These are phyloP conservation scores for Globisporangium abappressorium DNA, from an alignment of 352 stramenopile species.

Conservation along the genomic window DNA sequence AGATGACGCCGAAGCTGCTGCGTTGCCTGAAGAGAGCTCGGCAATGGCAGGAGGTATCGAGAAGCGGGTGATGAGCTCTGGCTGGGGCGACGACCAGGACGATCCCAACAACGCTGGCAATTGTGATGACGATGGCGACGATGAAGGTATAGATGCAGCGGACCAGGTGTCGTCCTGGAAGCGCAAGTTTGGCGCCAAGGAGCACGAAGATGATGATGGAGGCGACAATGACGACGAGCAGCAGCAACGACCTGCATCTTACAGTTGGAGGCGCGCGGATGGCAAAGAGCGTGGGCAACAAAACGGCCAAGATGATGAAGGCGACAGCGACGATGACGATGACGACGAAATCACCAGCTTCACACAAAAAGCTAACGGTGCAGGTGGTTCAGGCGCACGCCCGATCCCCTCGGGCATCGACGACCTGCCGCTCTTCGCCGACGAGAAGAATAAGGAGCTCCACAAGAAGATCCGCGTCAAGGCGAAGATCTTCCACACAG, in stretches of 20 bases:
- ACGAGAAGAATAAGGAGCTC: slow-evolving; percentile 84
- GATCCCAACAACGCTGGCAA: slow-evolving; percentile 9
- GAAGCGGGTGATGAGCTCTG: slow-evolving; percentile 21
- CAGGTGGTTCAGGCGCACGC: slow-evolving; percentile 16
- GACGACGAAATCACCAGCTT: slow-evolving; percentile 15
- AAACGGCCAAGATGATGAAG: slow-evolving; percentile 26
- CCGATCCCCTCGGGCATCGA: slow-evolving; percentile 77
- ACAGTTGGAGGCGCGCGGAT: slow-evolving; percentile 70
- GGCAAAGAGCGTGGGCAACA: slow-evolving; percentile 29
- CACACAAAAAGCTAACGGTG: background rate
- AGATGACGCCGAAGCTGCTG: background rate
- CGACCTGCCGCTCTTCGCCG: slow-evolving; percentile 86
- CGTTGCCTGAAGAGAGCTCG: background rate
- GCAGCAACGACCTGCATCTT: slow-evolving; percentile 21
- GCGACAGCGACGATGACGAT: slow-evolving; percentile 24
- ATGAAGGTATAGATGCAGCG: slow-evolving; percentile 18
- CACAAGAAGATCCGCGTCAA: slow-evolving; percentile 80
- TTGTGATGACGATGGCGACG: background rate
- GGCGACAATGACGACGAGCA: slow-evolving; percentile 20
- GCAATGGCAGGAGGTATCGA: slow-evolving; percentile 15
- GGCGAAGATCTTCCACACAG: slow-evolving; percentile 58
- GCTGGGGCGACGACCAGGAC: slow-evolving; percentile 23
- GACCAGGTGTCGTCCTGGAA: slow-evolving; percentile 14
- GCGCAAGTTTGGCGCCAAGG: slow-evolving; percentile 21
- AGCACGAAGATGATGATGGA: slow-evolving; percentile 15